Evolutionary conservation across 2,329 filamentous ascomycete species (phyloP).

Genomic region (Talaromyces sp.): DNA sequence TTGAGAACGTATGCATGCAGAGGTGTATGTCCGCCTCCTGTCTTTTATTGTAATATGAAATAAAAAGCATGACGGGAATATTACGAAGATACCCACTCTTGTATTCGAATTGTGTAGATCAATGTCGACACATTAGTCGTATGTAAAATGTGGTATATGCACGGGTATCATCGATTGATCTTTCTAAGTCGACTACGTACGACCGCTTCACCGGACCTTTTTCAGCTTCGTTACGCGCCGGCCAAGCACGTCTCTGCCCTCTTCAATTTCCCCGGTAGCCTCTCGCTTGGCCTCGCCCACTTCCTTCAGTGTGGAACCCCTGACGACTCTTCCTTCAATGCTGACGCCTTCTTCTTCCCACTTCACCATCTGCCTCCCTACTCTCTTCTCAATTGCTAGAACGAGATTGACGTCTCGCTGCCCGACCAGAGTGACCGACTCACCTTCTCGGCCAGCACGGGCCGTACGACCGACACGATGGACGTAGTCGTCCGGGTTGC

Average conservation of each 20-base stretch:
- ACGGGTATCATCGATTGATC: slow-evolving; percentile 3
- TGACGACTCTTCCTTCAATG: slow-evolving; percentile 80
- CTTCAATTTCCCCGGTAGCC: slow-evolving; percentile 83
- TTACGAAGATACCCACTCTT: slow-evolving; percentile 8
- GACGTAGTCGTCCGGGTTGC: slow-evolving; percentile 96
- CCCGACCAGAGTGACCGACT: slow-evolving; percentile 81
- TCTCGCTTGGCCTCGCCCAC: slow-evolving; percentile 96
- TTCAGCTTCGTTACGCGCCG: slow-evolving; percentile 55
- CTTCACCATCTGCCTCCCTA: slow-evolving; percentile 69
- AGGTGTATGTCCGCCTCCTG: not conserved
- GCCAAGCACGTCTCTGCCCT: slow-evolving; percentile 85
- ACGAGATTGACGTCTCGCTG: slow-evolving; percentile 88
- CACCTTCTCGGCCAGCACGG: slow-evolving; percentile 77
- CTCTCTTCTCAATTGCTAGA: slow-evolving; percentile 80
- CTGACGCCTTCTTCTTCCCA: slow-evolving; percentile 91
- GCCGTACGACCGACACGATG: slow-evolving; percentile 94
- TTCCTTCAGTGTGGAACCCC: slow-evolving; percentile 71
- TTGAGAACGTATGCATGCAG: not conserved
- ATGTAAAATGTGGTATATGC: not conserved
- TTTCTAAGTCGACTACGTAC: slow-evolving; percentile 13
- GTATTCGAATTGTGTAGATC: not conserved
- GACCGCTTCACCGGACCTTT: slow-evolving; percentile 25
- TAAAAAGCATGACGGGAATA: slow-evolving; percentile 1
- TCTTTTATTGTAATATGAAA: not conserved
- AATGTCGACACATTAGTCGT: not conserved